Conservation (phyloP, 805 yeast species). For the Lachancea thermotolerans region DNA sequence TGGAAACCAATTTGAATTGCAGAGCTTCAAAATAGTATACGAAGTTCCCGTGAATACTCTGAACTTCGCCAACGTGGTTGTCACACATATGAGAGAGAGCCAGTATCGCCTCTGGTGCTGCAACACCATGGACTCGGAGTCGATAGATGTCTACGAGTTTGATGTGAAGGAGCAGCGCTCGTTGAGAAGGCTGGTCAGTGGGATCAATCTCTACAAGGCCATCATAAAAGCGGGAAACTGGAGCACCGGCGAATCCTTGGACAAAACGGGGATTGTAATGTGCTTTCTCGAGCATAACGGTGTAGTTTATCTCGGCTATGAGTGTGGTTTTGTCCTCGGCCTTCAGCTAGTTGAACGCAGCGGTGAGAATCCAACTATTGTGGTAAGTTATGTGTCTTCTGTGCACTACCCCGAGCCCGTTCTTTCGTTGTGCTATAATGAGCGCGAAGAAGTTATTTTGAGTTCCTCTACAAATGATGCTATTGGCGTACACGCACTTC, state of each 20-base stretch:
- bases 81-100: constrained; percentile 6
- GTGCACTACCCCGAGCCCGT: constrained; percentile 28
- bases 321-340: constrained; percentile 28
- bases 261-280: constrained; percentile 29
- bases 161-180: constrained; percentile 16
- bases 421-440: constrained; percentile 12
- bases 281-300: constrained; percentile 14
- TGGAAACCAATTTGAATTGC: background rate
- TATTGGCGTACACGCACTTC: constrained; percentile 13
- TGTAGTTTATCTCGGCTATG: constrained; percentile 22
- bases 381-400: constrained; percentile 20
- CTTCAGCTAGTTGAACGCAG: constrained; percentile 9
- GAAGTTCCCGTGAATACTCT: constrained; percentile 29
- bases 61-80: constrained; percentile 27
- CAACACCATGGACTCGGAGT: constrained; percentile 27
- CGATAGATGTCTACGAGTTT: constrained; percentile 24
- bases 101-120: constrained; percentile 22
- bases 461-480: constrained; percentile 19
- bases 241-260: constrained; percentile 9
- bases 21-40: constrained; percentile 9
- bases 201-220: constrained; percentile 14
- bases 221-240: constrained; percentile 8
- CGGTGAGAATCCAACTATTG: background rate
- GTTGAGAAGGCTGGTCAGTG: constrained; percentile 19
- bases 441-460: constrained; percentile 8